A percentile compares a stretch with the other conserved stretches of the same genome.
These are phyloP conservation scores for Cyberlindnera nakhonratchasimensis DNA, from an alignment of 805 yeast genomes.

Conservation along the genomic window DNA sequence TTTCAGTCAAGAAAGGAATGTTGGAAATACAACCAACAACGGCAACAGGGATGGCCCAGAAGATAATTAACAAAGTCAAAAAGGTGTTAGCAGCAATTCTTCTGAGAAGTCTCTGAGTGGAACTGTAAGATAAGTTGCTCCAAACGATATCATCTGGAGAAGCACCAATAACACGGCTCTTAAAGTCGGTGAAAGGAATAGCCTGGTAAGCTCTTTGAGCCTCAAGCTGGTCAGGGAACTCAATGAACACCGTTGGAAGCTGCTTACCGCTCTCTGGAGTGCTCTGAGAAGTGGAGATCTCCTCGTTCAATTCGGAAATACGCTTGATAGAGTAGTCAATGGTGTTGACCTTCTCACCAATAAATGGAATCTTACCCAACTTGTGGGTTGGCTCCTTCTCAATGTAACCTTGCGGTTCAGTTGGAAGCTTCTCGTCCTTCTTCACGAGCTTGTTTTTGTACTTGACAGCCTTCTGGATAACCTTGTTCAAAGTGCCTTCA, in stretches of 20 bases:
- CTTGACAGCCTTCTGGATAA: conserved; percentile 56
- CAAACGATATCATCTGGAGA: conserved; percentile 84
- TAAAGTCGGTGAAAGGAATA: conserved; percentile 51
- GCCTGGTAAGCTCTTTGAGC: conserved; percentile 88
- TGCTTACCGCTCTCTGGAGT: conserved; percentile 46
- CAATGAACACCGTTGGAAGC: conserved; percentile 56
- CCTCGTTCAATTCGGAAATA: conserved; percentile 63
- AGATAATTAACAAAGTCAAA: conserved; percentile 65
- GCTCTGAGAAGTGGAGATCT: conserved; percentile 47
- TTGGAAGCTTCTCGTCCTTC: conserved; percentile 50
- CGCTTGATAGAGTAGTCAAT: conserved; percentile 67
- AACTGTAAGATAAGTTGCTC: conserved; percentile 64
- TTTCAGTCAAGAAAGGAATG: conserved; percentile 65
- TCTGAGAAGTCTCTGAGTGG: conserved; percentile 55
- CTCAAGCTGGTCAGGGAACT: conserved; percentile 80
- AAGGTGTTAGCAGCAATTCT: conserved; percentile 57
- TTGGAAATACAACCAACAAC: conserved; percentile 93
- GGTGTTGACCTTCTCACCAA: conserved; percentile 84
- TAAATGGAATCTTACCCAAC: conserved; percentile 54
- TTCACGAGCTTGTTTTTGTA: conserved; percentile 52
- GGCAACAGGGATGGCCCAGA: conserved; percentile 98
- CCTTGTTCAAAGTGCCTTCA: conserved; percentile 63
- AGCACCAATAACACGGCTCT: conserved; percentile 49
- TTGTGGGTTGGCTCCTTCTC: conserved; percentile 84
- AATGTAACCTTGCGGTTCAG: conserved; percentile 62